Evolutionary conservation across 83 land plant genomes (phyloP).

Genomic region (Picea abies): DNA sequence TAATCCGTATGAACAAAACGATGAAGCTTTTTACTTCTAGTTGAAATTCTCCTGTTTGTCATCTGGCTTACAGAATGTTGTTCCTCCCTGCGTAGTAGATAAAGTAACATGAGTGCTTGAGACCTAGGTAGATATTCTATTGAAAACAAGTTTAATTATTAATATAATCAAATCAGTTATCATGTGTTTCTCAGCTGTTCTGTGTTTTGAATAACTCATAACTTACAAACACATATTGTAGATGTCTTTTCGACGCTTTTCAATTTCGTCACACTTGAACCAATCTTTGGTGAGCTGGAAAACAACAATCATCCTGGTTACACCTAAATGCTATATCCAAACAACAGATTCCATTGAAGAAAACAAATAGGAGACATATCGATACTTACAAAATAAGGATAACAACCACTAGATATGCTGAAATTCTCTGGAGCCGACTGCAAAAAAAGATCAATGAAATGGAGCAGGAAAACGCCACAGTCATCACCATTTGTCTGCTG

Average conservation of each 20-base stretch:
- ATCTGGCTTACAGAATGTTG: conserved; percentile 10
- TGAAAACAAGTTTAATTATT: neutral
- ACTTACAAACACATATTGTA: conserved; percentile 10
- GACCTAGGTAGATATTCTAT: neutral
- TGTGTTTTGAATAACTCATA: neutral
- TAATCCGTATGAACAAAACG: conserved; percentile 3
- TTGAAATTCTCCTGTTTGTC: conserved; percentile 10
- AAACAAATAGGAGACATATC: too few species aligned
- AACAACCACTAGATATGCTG: conserved; percentile 24
- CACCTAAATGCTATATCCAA: neutral
- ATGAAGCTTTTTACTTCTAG: conserved; percentile 4
- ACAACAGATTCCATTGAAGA: neutral
- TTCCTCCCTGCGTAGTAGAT: neutral
- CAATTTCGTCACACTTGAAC: conserved; percentile 2
- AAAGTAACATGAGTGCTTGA: neutral
- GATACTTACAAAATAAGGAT: conserved; percentile 56
- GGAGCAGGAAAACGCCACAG: conserved; percentile 57
- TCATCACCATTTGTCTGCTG: conserved; percentile 55
- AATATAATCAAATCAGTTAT: too few species aligned
- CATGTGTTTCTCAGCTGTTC: too few species aligned
- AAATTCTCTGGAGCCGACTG: conserved; percentile 41
- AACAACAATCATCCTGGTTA: neutral
- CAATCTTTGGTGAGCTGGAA: conserved; percentile 16
- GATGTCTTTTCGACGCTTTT: conserved; percentile 8
- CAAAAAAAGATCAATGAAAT: conserved; percentile 47